These are phyloP conservation scores for Lipomyces spencermartinsiae DNA, from an alignment of 805 yeast species.

Conservation along the genomic window DNA sequence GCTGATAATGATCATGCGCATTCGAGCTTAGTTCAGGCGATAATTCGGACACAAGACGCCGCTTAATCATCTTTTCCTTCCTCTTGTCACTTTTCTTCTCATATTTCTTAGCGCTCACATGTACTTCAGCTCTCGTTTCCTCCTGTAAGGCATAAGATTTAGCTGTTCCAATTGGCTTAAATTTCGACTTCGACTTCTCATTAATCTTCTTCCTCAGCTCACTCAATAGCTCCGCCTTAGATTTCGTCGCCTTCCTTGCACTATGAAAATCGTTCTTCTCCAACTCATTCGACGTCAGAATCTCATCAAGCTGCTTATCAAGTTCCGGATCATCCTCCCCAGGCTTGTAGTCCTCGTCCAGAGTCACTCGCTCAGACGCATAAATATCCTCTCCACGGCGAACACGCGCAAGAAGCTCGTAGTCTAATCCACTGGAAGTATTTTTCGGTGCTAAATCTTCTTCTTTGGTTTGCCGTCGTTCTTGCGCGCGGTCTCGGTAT, in stretches of 20 bases:
- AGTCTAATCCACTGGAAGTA: constrained; percentile 25
- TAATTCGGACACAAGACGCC: background rate
- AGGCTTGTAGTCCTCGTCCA: background rate
- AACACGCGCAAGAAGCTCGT: constrained; percentile 24
- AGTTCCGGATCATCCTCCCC: constrained; percentile 17
- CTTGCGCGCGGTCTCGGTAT: constrained; percentile 35
- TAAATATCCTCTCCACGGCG: constrained; percentile 26
- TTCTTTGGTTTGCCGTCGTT: constrained; percentile 23
- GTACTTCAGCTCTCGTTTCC: background rate
- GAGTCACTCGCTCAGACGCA: background rate
- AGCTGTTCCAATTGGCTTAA: constrained; percentile 25
- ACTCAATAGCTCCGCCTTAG: constrained; percentile 23
- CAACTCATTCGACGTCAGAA: constrained; percentile 13
- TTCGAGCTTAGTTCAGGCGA: background rate
- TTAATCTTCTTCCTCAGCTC: constrained; percentile 17
- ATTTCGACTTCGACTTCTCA: constrained; percentile 23
- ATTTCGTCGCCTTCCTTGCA: constrained; percentile 13
- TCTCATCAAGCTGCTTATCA: constrained; percentile 25
- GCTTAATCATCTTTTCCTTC: background rate
- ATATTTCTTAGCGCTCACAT: background rate
- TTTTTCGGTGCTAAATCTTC: constrained; percentile 13
- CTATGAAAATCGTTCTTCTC: constrained; percentile 19
- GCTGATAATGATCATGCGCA: background rate
- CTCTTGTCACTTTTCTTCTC: constrained; percentile 1
- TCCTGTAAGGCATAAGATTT: constrained; percentile 3